Conservation (phyloP, 768 basidiomycete genomes). For the Pleurotus sapidus region DNA sequence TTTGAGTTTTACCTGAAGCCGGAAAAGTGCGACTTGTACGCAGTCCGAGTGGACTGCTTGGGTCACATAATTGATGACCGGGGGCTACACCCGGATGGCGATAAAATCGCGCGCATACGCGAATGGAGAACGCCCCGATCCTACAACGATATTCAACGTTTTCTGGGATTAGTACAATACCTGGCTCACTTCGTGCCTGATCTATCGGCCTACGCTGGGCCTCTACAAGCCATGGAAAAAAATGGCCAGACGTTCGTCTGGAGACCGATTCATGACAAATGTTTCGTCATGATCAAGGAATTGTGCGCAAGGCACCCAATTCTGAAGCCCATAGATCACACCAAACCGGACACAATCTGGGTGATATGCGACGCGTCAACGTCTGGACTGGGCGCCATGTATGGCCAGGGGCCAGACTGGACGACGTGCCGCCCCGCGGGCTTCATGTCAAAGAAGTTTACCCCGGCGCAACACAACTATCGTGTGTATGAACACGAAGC, state of each 20-base stretch:
- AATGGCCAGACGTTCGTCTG: constrained; percentile 26
- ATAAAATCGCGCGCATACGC: constrained; percentile 31
- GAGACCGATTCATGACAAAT: constrained; percentile 20
- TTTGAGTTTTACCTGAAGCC: constrained; percentile 27
- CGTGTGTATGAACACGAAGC: no score
- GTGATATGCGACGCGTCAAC: constrained; percentile 23
- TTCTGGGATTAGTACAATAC: constrained; percentile 38
- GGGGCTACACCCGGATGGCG: constrained; percentile 30
- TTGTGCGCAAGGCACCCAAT: constrained; percentile 19
- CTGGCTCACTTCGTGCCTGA: constrained; percentile 32
- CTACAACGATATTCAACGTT: constrained; percentile 33
- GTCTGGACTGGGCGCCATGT: constrained; percentile 20
- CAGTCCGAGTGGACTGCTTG: constrained; percentile 28
- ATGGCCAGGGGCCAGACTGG: no score
- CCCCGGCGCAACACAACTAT: no score
- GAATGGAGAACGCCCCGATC: constrained; percentile 30
- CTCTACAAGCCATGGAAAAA: constrained; percentile 22
- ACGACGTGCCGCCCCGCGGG: no score
- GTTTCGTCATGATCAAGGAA: constrained; percentile 19
- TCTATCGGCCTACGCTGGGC: constrained; percentile 26
- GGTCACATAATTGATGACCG: constrained; percentile 37
- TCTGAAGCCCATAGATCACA: constrained; percentile 18
- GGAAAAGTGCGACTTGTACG: constrained; percentile 30
- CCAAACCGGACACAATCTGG: constrained; percentile 20
- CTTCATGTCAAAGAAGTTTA: no score